A percentile compares a stretch with the other conserved stretches of the same genome.
These are phyloP conservation scores for Leishmania arabica DNA, from an alignment of 208 protist species.

Conservation along the genomic window DNA sequence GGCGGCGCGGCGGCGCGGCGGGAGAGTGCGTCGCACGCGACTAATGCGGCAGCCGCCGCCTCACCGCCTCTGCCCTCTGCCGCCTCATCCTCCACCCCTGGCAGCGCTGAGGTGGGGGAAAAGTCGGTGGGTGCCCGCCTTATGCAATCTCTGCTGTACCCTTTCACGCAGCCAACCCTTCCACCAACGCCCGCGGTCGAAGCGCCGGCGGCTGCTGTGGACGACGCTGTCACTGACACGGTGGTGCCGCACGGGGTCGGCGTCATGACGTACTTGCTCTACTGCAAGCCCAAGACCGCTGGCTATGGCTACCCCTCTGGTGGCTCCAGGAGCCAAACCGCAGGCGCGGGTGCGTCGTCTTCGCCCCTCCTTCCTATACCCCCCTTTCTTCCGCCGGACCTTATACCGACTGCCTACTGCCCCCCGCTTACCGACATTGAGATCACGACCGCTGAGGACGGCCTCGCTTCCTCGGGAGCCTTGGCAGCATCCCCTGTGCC, in stretches of 20 bases:
- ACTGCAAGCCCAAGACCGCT: constrained; percentile 22
- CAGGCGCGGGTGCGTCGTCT: background rate
- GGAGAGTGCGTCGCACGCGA: background rate
- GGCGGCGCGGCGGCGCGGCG: background rate
- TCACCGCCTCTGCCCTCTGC: background rate
- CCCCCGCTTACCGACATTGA: constrained; percentile 20
- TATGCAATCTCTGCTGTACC: constrained; percentile 30
- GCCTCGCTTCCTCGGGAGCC: background rate
- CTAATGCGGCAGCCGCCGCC: background rate
- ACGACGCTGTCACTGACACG: background rate
- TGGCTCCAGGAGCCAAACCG: background rate
- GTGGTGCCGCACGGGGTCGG: constrained; percentile 29
- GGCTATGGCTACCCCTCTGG: constrained; percentile 4
- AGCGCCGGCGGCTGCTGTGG: background rate
- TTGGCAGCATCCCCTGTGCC: background rate
- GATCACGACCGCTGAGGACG: background rate
- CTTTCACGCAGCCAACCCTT: constrained; percentile 13
- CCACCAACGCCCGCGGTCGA: background rate
- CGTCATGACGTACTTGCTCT: constrained; percentile 38
- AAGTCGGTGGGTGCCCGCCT: constrained; percentile 23
- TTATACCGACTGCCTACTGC: constrained; percentile 22
- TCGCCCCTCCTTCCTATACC: background rate
- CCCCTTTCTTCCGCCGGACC: constrained; percentile 18
- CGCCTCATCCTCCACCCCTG: background rate
- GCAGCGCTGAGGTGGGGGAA: constrained; percentile 3